These are phyloP conservation scores for Boletus speciosus DNA, from an alignment of 768 basidiomycete genomes.

Conservation along the genomic window DNA sequence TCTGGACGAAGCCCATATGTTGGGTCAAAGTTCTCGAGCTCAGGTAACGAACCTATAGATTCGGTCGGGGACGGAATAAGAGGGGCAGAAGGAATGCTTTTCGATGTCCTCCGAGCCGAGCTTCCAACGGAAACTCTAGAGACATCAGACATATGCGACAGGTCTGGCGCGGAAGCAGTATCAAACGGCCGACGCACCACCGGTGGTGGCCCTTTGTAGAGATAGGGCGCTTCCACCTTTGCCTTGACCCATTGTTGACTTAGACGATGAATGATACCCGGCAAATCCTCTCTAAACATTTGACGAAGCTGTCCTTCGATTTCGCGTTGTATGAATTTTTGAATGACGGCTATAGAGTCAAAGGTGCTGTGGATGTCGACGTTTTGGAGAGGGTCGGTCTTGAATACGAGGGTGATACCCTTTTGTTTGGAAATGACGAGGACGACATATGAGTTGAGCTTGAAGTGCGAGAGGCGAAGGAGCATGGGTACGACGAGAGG, in stretches of 20 bases:
- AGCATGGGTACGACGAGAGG: constrained; percentile 98
- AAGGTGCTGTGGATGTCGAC: constrained; percentile 98
- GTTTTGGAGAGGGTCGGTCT: constrained; percentile 96
- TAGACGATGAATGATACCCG: constrained; percentile 93
- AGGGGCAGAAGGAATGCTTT: constrained; percentile 18
- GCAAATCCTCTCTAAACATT: constrained; percentile 97
- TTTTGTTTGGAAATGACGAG: constrained; percentile 97
- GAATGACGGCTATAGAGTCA: constrained; percentile 96
- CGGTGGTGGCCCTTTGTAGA: constrained; percentile 50
- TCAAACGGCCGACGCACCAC: constrained; percentile 34
- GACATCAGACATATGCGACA: constrained; percentile 23
- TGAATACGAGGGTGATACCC: constrained; percentile 98
- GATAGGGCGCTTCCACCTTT: constrained; percentile 90
- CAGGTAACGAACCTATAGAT: constrained; percentile 32
- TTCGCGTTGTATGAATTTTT: constrained; percentile 95
- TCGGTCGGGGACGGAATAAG: constrained; percentile 20
- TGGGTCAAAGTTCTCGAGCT: constrained; percentile 87
- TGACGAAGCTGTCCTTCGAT: constrained; percentile 96
- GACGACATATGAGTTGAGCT: constrained; percentile 92
- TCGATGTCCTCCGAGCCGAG: constrained; percentile 25
- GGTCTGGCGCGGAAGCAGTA: constrained; percentile 42
- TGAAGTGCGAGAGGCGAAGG: constrained; percentile 92
- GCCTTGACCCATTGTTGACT: constrained; percentile 96
- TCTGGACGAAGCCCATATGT: constrained; percentile 95
- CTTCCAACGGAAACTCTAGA: constrained; percentile 42